These are phyloP conservation scores for Chenopodium berlandieri DNA, from an alignment of 148 eudicot species.

Conservation along the genomic window DNA sequence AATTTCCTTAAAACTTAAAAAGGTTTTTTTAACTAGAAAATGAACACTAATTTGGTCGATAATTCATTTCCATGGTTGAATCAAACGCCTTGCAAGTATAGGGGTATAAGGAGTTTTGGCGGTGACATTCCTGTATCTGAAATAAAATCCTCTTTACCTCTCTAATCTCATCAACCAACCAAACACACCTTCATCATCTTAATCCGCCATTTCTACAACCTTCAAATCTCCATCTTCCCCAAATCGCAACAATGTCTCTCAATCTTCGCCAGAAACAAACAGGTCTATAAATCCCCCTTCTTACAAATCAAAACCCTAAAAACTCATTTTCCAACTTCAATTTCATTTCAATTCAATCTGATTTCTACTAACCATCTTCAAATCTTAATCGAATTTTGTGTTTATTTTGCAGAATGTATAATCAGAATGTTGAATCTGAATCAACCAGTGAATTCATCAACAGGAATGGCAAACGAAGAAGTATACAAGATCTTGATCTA, in stretches of 20 bases:
- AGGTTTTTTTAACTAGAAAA: too few relatives aligned
- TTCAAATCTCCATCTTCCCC: background rate
- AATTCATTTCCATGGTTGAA: too few relatives aligned
- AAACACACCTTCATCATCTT: background rate
- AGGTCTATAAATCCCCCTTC: conserved; percentile 36
- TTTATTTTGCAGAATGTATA: conserved; percentile 64
- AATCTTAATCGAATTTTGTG: background rate
- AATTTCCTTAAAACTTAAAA: too few relatives aligned
- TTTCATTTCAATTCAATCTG: background rate
- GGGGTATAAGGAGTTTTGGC: background rate
- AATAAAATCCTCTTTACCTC: background rate
- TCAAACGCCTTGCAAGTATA: too few relatives aligned
- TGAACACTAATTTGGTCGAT: too few relatives aligned
- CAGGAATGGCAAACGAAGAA: conserved; percentile 78
- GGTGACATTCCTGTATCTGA: background rate
- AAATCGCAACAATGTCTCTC: conserved; percentile 54
- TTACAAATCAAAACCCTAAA: conserved; percentile 11
- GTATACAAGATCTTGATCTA: conserved; percentile 94
- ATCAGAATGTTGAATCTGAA: conserved; percentile 89
- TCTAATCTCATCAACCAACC: too few relatives aligned
- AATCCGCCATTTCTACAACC: background rate
- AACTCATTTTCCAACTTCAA: background rate
- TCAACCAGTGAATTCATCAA: conserved; percentile 62
- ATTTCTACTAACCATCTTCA: background rate
- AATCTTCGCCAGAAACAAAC: conserved; percentile 89